Conservation (phyloP, 2,329 filamentous ascomycete genomes). For the Macrophomina tecta region DNA sequence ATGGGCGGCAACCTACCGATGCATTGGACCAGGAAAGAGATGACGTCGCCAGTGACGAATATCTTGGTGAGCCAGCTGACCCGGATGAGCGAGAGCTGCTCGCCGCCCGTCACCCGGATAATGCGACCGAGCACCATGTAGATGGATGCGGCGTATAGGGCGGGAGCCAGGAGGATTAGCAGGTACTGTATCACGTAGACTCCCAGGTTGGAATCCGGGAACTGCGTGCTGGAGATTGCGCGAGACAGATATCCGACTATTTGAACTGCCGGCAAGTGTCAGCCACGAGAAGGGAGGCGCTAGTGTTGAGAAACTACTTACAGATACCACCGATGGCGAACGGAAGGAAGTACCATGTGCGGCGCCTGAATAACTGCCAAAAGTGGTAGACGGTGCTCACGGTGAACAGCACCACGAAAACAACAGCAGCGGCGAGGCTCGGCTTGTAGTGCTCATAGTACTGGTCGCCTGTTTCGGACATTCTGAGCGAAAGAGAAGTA, state of each 20-base stretch:
- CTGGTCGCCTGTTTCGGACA: not conserved
- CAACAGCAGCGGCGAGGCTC: not conserved
- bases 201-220: conserved; percentile 35
- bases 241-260: conserved; percentile 58
- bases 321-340: conserved; percentile 38
- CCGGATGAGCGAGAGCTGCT: conserved; percentile 42
- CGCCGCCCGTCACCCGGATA: conserved; percentile 42
- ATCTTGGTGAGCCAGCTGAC: conserved; percentile 48
- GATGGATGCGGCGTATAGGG: conserved; percentile 54
- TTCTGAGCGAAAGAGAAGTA: not conserved
- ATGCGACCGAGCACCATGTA: conserved; percentile 53
- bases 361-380: conserved; percentile 45
- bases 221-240: conserved; percentile 34
- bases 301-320: conserved; percentile 14
- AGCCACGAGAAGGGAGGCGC: not conserved
- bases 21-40: conserved; percentile 50
- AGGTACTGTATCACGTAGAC: conserved; percentile 53
- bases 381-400: conserved; percentile 43
- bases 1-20: not conserved
- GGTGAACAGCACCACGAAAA: not conserved
- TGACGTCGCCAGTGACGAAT: conserved; percentile 50
- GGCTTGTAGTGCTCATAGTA: not conserved
- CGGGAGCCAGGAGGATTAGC: conserved; percentile 53
- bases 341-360: conserved; percentile 59
- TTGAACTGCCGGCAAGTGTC: conserved; percentile 49